Conservation (phyloP, 2,329 filamentous ascomycete genomes). For the Phialophora tarda region DNA sequence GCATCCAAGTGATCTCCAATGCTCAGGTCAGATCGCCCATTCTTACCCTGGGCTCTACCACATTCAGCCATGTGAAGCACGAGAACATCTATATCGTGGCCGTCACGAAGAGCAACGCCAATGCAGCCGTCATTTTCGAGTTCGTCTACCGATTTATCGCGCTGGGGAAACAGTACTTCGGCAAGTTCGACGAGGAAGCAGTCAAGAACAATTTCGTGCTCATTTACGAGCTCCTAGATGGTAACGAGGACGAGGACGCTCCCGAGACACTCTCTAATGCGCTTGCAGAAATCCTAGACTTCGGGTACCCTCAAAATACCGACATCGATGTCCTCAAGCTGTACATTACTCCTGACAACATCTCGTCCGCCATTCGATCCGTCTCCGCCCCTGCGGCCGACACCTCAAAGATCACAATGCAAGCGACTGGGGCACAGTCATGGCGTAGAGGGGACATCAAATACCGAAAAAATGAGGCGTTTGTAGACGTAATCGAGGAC, state of each 20-base stretch:
- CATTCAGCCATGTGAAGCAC: conserved; percentile 99
- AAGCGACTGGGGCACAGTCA: conserved; percentile 93
- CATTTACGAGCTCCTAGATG: conserved; percentile 95
- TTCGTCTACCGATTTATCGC: conserved; percentile 92
- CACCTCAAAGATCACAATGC: conserved; percentile 98
- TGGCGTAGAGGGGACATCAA: conserved; percentile 98
- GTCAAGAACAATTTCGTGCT: conserved; percentile 99
- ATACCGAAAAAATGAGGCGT: conserved; percentile 99
- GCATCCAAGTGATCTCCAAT: conserved; percentile 99
- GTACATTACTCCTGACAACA: conserved; percentile 99
- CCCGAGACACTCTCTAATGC: conserved; percentile 11
- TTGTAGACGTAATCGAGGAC: conserved; percentile 98
- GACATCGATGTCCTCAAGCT: conserved; percentile 99
- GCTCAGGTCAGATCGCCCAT: conserved; percentile 97
- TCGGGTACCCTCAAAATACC: conserved; percentile 98
- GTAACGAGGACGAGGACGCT: conserved; percentile 53
- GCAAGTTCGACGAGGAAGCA: conserved; percentile 98
- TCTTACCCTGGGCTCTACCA: conserved; percentile 94
- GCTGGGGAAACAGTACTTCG: conserved; percentile 94
- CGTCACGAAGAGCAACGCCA: conserved; percentile 98
- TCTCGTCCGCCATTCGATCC: conserved; percentile 74
- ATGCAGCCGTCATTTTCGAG: conserved; percentile 96
- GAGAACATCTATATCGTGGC: conserved; percentile 99
- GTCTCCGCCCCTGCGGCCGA: conserved; percentile 65
- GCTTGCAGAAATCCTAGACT: conserved; percentile 87